A percentile compares a stretch with the other conserved stretches of the same genome.
Evolutionary conservation across 768 basidiomycete genomes (phyloP).

Genomic region (Rhodotorula babjevae): DNA sequence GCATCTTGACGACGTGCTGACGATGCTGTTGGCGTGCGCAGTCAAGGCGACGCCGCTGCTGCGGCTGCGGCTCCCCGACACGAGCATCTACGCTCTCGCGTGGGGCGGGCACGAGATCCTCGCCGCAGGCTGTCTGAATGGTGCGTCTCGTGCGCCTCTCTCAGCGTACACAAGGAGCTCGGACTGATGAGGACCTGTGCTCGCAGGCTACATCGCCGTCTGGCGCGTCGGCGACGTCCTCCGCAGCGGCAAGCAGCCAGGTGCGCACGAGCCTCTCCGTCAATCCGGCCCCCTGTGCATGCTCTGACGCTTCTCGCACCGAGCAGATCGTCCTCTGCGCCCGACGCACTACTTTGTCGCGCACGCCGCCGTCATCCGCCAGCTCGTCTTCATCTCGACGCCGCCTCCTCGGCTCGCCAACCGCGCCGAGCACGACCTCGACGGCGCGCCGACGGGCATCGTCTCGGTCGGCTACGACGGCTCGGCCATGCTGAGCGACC

Average conservation of each 20-base stretch:
- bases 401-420: slow-evolving; percentile 48
- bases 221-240: slow-evolving; percentile 46
- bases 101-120: slow-evolving; percentile 83
- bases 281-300: no score
- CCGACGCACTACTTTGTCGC: slow-evolving; percentile 68
- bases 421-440: slow-evolving; percentile 46
- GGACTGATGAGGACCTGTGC: no score
- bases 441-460: slow-evolving; percentile 66
- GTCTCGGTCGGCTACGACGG: slow-evolving; percentile 79
- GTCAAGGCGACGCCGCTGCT: slow-evolving; percentile 59
- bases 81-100: slow-evolving; percentile 72
- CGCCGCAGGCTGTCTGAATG: slow-evolving; percentile 78
- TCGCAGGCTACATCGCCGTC: slow-evolving; percentile 39
- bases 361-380: slow-evolving; percentile 75
- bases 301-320: neutral
- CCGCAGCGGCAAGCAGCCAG: slow-evolving; percentile 7
- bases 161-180: no score
- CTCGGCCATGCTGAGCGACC: slow-evolving; percentile 67
- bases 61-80: slow-evolving; percentile 68
- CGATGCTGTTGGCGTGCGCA: slow-evolving; percentile 12
- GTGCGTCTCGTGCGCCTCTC: slow-evolving; percentile 44
- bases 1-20: neutral
- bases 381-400: slow-evolving; percentile 64
- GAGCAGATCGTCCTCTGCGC: slow-evolving; percentile 46
- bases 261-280: neutral